Conservation (phyloP, 2,329 filamentous ascomycete genomes). For the Pestalotiopsis sp. region DNA sequence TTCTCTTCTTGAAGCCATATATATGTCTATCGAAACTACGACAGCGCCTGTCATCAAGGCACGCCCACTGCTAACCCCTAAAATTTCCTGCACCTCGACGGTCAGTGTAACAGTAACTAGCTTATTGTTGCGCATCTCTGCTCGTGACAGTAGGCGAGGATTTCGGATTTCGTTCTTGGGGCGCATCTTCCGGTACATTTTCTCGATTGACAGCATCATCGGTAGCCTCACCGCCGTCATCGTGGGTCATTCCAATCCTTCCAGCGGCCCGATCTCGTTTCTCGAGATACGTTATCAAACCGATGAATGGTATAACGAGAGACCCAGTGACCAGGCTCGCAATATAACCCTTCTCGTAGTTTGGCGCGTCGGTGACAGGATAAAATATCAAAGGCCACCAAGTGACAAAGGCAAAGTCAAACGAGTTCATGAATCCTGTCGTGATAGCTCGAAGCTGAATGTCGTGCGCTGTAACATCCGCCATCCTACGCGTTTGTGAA, state of each 20-base stretch:
- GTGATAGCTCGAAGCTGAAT: slow-evolving; percentile 45
- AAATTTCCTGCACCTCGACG: too few species aligned
- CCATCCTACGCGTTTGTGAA: slow-evolving; percentile 30
- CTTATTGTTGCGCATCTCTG: neutral
- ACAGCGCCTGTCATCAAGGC: too few species aligned
- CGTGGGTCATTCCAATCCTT: slow-evolving; percentile 24
- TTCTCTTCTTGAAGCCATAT: too few species aligned
- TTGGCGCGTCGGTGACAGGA: slow-evolving; percentile 41
- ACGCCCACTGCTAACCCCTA: too few species aligned
- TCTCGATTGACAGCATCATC: neutral
- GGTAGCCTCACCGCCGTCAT: neutral
- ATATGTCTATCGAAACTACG: too few species aligned
- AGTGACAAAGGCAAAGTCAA: slow-evolving; percentile 44
- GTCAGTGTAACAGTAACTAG: neutral
- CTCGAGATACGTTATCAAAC: slow-evolving; percentile 40
- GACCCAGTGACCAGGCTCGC: slow-evolving; percentile 41
- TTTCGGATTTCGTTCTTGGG: neutral
- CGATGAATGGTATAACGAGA: slow-evolving; percentile 37
- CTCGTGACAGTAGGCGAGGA: neutral
- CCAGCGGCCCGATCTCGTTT: slow-evolving; percentile 28
- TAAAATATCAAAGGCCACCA: slow-evolving; percentile 45
- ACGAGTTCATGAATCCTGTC: slow-evolving; percentile 46
- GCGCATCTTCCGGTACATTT: neutral
- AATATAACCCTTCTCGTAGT: slow-evolving; percentile 41
- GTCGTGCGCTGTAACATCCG: slow-evolving; percentile 42